Base-by-base conservation (phyloP, 495 filamentous ascomycete genomes). In the Aspergillus ellipticus region DNA sequence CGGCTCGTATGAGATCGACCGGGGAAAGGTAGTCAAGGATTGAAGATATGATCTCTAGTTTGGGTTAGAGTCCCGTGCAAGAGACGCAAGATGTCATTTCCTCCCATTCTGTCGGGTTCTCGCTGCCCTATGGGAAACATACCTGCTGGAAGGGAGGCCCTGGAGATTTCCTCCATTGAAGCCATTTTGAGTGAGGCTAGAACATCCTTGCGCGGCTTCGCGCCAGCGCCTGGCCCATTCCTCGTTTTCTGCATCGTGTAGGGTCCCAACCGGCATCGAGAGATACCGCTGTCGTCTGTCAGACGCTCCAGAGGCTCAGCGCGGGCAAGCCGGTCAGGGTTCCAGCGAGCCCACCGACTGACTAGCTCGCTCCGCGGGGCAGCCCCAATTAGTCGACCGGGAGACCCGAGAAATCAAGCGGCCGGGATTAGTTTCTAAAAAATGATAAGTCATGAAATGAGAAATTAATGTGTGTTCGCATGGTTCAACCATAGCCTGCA, bases 21-120 rank as follows among this genome's bases (percentile, higher is more conserved):
- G 95, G 80, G 28, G 90, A 85, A 56, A 97, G 83, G 72, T 92
- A 89, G 67, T 96, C 90, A 66, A 97, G 82, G 59, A 97, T 92
- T 15, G 83, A 82, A 17, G 88, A 85, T 56, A 97, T 81, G 60
- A 98, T 92, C 74, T 98, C 94, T 92, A 49, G 20, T 49, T 0
- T 16, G 10, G 19, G 54, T 73, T 39, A 74, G 66, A 20, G 16
- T 48, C 2, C 11, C n/a, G 35, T 39, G 9, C n/a, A n/a, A n/a
- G n/a, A n/a, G 35, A 4, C n/a, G 10, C 33, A 11, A 9, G 13
- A n/a, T 15, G 35, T 15, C 10, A 15, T 39, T 13, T 4, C 35
- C n/a, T 39, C 13, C 13, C 35, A 5, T n/a, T 13, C 9, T 15
- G 35, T n/a, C 35, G 3, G 24, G 10, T 15, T 39, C 35, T 13